Base-by-base conservation (phyloP, 768 basidiomycete genomes). In the Lactarius sanguifluus region DNA sequence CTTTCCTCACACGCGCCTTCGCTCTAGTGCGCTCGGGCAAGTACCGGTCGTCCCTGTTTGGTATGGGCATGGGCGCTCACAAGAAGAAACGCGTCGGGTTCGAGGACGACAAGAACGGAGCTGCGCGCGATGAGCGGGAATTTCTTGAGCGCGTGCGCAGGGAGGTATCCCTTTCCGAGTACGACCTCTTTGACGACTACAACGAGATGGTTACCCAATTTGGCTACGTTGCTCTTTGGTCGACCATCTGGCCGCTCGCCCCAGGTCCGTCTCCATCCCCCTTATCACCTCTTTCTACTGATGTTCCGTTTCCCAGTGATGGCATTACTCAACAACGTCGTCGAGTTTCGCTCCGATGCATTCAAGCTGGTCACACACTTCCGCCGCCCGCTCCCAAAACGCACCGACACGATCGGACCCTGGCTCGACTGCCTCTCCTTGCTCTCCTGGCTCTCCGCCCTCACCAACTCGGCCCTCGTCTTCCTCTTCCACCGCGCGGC, bases 191-290 rank as follows among this genome's bases (percentile, higher is more conserved):
- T 72, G 85, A 81, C 61, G 96, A 98, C 77, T 99, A 96, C 76
- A 87, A 86, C 72, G 97, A 99, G 79, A 98, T 99, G 96, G 92
- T 92, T 18, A 90, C 91, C 10, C 94, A 96, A 73, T 97, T 96
- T 75, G 96, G 96, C 0, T 95, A 96, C 74, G 87, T 98, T 36
- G 87, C 86, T 9, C 80, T 98, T 25, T 98, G 95, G 94, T 91
- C 88, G 56, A 88, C 92, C 36, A 92, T 96, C 65, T 98, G 95
- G 94, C 94, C 96, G 3, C 80, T 98, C 20, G 90, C 94, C 2
- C 88, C 94, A 30, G 81, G 89, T 89, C 62, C 45, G 84, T 74
- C 43, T 2, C 25, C 28, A 38, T 10, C 34, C 34, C 34, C 34
- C 34, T 34, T 34, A 38, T 38, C 13, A 13, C 13, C 36, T 38